Evolutionary conservation across 805 yeast species (phyloP).

Genomic region (Starmera quercuum): DNA sequence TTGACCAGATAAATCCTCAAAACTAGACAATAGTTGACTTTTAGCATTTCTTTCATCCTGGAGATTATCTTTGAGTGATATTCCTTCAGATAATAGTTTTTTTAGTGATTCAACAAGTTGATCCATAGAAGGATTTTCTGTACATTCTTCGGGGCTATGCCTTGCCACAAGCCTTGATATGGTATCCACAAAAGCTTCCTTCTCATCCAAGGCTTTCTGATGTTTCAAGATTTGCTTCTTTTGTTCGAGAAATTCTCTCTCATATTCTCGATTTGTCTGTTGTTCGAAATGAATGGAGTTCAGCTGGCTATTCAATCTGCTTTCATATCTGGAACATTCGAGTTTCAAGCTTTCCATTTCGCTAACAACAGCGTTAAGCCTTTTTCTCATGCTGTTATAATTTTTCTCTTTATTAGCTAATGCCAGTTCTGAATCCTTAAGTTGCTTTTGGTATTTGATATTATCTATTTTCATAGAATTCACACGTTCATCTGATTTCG

Average conservation of each 20-base stretch:
- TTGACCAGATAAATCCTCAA: conserved; percentile 2
- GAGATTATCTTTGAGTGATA: neutral
- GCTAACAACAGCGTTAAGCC: conserved; percentile 1
- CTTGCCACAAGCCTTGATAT: neutral
- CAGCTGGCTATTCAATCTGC: neutral
- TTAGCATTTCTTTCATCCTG: conserved; percentile 1
- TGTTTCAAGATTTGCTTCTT: neutral
- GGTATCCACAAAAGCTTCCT: neutral
- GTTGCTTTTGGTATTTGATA: conserved; percentile 5
- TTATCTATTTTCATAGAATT: conserved; percentile 1
- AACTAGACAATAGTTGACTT: conserved; percentile 1
- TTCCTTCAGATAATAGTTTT: neutral
- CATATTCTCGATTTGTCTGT: neutral
- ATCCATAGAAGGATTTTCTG: neutral
- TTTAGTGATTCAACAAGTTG: neutral
- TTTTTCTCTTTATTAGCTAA: neutral
- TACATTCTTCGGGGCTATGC: neutral
- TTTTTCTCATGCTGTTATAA: neutral
- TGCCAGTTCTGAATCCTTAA: conserved; percentile 1
- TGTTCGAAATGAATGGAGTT: conserved; percentile 1
- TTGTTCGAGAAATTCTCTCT: neutral
- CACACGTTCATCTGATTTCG: neutral
- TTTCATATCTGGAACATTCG: conserved; percentile 1
- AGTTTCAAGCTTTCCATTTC: conserved; percentile 1
- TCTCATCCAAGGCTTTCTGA: neutral